These are phyloP conservation scores for Sporothrix variecibatus DNA, from an alignment of 2,329 filamentous ascomycete genomes.

Conservation along the genomic window DNA sequence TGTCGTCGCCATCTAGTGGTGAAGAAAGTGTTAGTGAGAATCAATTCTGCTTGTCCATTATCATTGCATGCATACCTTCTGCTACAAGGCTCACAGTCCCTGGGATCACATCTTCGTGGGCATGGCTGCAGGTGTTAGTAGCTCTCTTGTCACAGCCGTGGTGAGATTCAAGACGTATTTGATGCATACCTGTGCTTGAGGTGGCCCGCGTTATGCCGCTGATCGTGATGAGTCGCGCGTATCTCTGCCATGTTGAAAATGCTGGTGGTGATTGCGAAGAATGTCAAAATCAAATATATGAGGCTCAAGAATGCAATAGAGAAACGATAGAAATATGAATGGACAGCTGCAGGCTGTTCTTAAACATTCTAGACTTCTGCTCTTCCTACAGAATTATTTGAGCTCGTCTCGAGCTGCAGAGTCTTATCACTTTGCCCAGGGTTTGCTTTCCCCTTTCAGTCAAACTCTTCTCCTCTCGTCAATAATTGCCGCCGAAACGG, in stretches of 20 bases:
- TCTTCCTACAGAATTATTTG: not conserved
- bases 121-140: slow-evolving; percentile 30
- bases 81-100: slow-evolving; percentile 38
- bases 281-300: no score
- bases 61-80: slow-evolving; percentile 5
- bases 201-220: not conserved
- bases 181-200: slow-evolving; percentile 28
- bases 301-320: no score
- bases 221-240: not conserved
- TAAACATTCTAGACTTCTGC: not conserved
- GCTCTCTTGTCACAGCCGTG: no score
- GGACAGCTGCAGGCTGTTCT: not conserved
- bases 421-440: not conserved
- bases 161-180: no score
- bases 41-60: no score
- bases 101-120: slow-evolving; percentile 35
- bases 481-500: not conserved
- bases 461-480: not conserved
- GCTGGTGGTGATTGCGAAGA: not conserved
- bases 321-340: no score
- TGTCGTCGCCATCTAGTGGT: slow-evolving; percentile 56
- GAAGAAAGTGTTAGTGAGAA: not conserved
- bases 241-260: not conserved
- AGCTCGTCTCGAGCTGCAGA: not conserved
- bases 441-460: not conserved